Percentiles rank a stretch among this genome's conserved stretches.
phyloP scores from a whole-genome alignment of 495 filamentous ascomycete species.

The Penicillium ochrochloron region DNA sequence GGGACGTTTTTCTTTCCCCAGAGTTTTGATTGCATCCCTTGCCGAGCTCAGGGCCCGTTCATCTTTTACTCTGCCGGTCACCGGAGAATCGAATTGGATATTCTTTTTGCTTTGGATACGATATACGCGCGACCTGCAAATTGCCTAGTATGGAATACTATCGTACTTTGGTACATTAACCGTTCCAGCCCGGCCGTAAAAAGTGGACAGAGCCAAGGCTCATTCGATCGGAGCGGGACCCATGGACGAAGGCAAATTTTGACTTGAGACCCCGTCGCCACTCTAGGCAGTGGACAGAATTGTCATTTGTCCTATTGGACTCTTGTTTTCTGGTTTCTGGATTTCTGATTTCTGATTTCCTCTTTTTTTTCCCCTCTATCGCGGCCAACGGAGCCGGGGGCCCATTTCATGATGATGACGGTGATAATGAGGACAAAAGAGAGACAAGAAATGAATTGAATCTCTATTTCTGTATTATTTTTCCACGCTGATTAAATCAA shows the following conservation, averaged over 20 bases:
- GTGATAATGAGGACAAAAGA: not conserved
- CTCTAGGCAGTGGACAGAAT: not conserved
- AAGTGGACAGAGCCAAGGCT: constrained; percentile 5
- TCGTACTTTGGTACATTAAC: not conserved
- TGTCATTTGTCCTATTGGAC: no score
- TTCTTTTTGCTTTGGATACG: not conserved
- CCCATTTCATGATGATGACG: constrained; percentile 9
- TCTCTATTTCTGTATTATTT: not conserved
- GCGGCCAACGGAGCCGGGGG: constrained; percentile 6
- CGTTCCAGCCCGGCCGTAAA: not conserved
- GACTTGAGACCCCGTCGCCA: constrained; percentile 4
- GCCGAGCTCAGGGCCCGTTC: not conserved
- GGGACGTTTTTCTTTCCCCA: constrained; percentile 7
- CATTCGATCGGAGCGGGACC: constrained; percentile 7
- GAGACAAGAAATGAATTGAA: not conserved
- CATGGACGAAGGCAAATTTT: constrained; percentile 10
- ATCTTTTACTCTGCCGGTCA: not conserved
- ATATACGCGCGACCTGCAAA: not conserved
- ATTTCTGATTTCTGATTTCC: not conserved
- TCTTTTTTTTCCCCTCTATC: not conserved
- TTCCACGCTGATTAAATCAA: not conserved
- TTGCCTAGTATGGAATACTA: not conserved
- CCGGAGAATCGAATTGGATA: not conserved
- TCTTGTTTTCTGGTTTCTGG: not conserved
- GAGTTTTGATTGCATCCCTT: not conserved